Base-by-base conservation (phyloP, 306 rosid genomes). In the Inga laurina region DNA sequence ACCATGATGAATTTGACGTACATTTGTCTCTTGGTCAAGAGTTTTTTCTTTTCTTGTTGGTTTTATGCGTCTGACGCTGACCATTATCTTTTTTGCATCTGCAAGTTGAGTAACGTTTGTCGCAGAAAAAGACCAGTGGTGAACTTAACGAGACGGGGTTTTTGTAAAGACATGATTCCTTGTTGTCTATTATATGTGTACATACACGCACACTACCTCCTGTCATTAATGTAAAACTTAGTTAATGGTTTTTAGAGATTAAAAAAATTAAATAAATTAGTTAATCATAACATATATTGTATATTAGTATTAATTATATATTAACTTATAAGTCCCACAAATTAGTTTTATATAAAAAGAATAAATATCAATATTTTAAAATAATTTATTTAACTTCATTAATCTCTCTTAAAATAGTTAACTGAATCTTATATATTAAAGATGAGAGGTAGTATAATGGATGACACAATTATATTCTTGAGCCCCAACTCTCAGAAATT, bases 21-120 rank as follows among this genome's bases (percentile, higher is more conserved):
- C 82, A 22, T 11, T 43, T 85, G 80, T 85, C 83, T 74, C 75
- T 79, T 82, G 76, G 49, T 81, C 24, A 21, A 45, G 77, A 52
- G n/a, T 22, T 10, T 59, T 59, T 57, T n/a, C 10, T 57, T 24
- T 30, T 49, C 79, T 85, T 74, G 8, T n/a, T 21, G 64, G 64
- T 21, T 57, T 59, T 76, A 75, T 67, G 73, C 37, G 8, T 62
- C 68, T 62, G 37, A 27, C 70, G 27, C 68, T 62, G 37, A 27
- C 70, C 70, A 64, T 30, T 30, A 64, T 64, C 41, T 64, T 64
- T 24, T 62, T 30, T 27, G 39, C 48, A 51, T 73, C 88, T 72
- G 51, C 77, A 82, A 72, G 67, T 30, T 54, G 27, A 72, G 46
- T 37, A 51, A 24, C 34, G 34, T 22, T 37, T 11, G 24, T 34